phyloP scores from a whole-genome alignment of 495 filamentous ascomycete genomes.

The Talaromyces thailandensis region DNA sequence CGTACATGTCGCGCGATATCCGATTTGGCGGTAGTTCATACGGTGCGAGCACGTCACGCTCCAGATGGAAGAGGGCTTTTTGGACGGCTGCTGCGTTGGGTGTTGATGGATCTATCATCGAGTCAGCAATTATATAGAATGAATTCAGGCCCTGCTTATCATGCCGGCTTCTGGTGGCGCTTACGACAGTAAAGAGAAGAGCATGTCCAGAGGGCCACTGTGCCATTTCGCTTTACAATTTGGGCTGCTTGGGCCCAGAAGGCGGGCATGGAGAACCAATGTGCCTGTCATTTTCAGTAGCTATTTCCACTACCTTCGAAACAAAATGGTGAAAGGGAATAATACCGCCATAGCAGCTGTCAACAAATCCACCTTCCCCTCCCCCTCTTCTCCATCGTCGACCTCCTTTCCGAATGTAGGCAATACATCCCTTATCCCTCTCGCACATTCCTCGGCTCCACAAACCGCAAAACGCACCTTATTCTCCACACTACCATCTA shows the following conservation, averaged over 20 bases:
- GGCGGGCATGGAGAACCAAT: slow-evolving; percentile 47
- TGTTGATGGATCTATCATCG: slow-evolving; percentile 20
- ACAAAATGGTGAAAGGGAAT: background rate
- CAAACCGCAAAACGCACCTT: slow-evolving; percentile 29
- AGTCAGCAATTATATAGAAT: background rate
- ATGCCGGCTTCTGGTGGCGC: background rate
- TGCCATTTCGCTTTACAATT: slow-evolving; percentile 41
- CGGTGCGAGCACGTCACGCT: slow-evolving; percentile 20
- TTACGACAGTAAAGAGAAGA: slow-evolving; percentile 17
- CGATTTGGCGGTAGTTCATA: slow-evolving; percentile 27
- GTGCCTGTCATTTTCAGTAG: slow-evolving; percentile 21
- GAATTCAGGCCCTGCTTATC: too few relatives aligned
- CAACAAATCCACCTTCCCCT: slow-evolving; percentile 37
- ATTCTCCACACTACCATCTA: slow-evolving; percentile 10
- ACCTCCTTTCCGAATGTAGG: background rate
- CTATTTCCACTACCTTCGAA: too few relatives aligned
- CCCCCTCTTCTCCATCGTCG: slow-evolving; percentile 9
- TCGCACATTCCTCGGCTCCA: slow-evolving; percentile 25
- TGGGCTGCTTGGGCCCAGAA: slow-evolving; percentile 42
- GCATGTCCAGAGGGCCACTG: slow-evolving; percentile 41
- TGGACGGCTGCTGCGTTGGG: slow-evolving; percentile 20
- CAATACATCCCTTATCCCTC: slow-evolving; percentile 9
- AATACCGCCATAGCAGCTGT: slow-evolving; percentile 36
- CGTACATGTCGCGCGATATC: slow-evolving; percentile 26
- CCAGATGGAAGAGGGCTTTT: slow-evolving; percentile 19